A percentile compares a stretch with the other conserved stretches of the same genome.
These are phyloP conservation scores for Aspergillus steynii DNA, from an alignment of 495 filamentous ascomycete genomes.

Conservation along the genomic window DNA sequence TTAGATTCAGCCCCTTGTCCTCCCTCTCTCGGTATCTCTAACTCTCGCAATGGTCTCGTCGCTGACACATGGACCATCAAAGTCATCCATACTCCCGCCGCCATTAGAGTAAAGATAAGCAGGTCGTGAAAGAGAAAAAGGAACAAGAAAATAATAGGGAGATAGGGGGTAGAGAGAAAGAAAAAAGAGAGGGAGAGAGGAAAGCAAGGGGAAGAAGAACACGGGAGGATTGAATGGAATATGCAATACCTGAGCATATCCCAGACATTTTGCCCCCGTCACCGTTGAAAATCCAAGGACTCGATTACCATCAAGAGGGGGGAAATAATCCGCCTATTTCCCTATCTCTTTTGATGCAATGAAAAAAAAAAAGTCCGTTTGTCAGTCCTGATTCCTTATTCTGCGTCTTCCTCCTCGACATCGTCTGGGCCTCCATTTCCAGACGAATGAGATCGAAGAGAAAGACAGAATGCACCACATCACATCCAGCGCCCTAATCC, in stretches of 20 bases:
- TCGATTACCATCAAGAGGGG: neutral
- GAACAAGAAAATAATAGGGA: neutral
- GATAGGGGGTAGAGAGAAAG: neutral
- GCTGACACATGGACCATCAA: neutral
- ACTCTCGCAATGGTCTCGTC: neutral
- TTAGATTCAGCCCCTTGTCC: neutral
- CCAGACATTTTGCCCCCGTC: neutral
- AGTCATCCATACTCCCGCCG: neutral
- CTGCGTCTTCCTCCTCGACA: neutral
- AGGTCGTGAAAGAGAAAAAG: neutral
- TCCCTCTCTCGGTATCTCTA: neutral
- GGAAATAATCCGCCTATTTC: neutral
- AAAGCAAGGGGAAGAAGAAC: neutral
- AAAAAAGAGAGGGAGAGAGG: neutral
- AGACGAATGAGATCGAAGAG: neutral
- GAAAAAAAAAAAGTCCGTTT: neutral
- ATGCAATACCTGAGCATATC: neutral
- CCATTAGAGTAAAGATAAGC: neutral
- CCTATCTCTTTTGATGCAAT: neutral
- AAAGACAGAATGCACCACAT: neutral
- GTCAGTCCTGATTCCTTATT: neutral
- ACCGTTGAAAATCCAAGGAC: neutral
- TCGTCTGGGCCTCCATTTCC: neutral
- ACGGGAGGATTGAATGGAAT: neutral
- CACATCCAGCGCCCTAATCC: conserved; percentile 1